Percentiles rank a stretch among this genome's conserved stretches.
These are phyloP conservation scores for Durusdinium trenchii DNA, from an alignment of 73 alveolate genomes.

Conservation along the genomic window DNA sequence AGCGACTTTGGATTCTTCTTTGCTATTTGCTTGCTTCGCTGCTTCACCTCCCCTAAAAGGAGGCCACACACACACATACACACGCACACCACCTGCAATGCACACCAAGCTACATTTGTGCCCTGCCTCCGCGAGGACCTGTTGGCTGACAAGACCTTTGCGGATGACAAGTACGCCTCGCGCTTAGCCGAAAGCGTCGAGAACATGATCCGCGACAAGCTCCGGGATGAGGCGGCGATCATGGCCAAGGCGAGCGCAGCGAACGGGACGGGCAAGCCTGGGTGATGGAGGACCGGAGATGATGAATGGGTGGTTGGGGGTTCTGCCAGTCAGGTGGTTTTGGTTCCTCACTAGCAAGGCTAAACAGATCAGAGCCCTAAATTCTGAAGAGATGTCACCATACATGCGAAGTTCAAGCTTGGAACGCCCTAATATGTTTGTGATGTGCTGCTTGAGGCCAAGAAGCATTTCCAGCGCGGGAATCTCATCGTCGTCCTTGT, in stretches of 20 bases:
- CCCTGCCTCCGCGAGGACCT: too few relatives aligned
- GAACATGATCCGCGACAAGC: slow-evolving; percentile 85
- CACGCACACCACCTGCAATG: too few relatives aligned
- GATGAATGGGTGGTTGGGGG: background rate
- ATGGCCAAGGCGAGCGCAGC: slow-evolving; percentile 35
- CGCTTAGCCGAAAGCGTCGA: slow-evolving; percentile 78
- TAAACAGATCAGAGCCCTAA: too few relatives aligned
- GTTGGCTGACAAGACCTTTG: slow-evolving; percentile 55
- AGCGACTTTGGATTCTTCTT: too few relatives aligned
- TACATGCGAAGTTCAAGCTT: background rate
- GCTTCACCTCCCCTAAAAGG: too few relatives aligned
- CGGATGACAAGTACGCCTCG: slow-evolving; percentile 75
- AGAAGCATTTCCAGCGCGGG: slow-evolving; percentile 92
- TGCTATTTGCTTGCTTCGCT: too few relatives aligned
- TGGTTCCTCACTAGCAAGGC: too few relatives aligned
- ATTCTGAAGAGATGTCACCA: background rate
- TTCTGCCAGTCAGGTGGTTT: background rate
- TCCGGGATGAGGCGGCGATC: slow-evolving; percentile 79
- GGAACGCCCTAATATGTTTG: background rate
- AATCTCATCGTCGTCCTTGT: slow-evolving; percentile 77
- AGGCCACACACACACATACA: too few relatives aligned
- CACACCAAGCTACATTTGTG: too few relatives aligned
- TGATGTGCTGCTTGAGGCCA: slow-evolving; percentile 13
- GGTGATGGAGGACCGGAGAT: background rate
- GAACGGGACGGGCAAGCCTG: background rate